Conservation (phyloP, 2,329 filamentous ascomycete species). For the Coniochaeta sp. region DNA sequence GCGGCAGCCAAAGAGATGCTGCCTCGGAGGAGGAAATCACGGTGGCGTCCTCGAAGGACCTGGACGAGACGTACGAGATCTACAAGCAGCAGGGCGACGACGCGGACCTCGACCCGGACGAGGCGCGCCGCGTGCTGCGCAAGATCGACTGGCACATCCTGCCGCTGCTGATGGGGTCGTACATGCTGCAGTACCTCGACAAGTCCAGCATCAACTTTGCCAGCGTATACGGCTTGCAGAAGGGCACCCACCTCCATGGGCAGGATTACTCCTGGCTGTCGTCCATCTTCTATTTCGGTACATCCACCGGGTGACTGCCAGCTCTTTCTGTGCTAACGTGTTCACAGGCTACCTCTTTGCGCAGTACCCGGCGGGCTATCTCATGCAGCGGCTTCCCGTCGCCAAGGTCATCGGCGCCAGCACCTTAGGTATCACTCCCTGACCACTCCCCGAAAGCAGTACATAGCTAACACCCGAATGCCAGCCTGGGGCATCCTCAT, state of each 20-base stretch:
- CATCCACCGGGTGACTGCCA: not conserved
- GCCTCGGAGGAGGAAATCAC: not conserved
- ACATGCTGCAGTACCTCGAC: conserved; percentile 25
- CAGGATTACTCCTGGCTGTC: conserved; percentile 44
- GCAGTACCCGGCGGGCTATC: conserved; percentile 34
- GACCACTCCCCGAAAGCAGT: not conserved
- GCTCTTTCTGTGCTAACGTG: not conserved
- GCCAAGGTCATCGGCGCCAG: conserved; percentile 38
- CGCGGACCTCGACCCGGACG: conserved; percentile 15
- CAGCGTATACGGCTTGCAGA: conserved; percentile 37
- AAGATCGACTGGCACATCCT: conserved; percentile 23
- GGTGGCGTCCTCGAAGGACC: conserved; percentile 3
- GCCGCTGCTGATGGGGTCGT: conserved; percentile 22
- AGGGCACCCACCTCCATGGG: conserved; percentile 37
- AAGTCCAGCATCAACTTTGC: conserved; percentile 43
- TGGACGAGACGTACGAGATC: conserved; percentile 24
- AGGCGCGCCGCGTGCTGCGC: conserved; percentile 20
- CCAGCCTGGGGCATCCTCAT: conserved; percentile 38
- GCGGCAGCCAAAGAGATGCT: not conserved
- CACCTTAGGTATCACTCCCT: conserved; percentile 20
- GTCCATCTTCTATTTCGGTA: conserved; percentile 14
- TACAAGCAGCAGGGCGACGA: conserved; percentile 16
- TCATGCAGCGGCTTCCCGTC: conserved; percentile 39
- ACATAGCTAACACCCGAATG: not conserved
- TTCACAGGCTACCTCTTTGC: conserved; percentile 33